Conservation (phyloP, 805 yeast species). For the Kuraishia molischiana region DNA sequence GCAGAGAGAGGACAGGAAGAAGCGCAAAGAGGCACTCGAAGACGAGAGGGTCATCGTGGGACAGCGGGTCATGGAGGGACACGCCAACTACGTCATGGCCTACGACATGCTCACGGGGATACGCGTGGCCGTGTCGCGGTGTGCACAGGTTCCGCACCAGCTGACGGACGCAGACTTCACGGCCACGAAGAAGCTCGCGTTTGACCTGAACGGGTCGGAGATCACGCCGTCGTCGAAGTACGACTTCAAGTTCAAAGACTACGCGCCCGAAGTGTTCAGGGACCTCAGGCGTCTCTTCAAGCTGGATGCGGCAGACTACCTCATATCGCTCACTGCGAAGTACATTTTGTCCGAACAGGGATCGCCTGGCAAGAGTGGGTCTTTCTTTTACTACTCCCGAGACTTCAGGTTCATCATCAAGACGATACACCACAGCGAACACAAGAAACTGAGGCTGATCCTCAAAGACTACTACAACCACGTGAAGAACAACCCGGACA, state of each 20-base stretch:
- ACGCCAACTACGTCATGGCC: slow-evolving; percentile 86
- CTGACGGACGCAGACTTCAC: slow-evolving; percentile 63
- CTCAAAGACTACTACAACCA: slow-evolving; percentile 72
- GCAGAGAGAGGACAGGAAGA: slow-evolving; percentile 32
- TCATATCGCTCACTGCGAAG: slow-evolving; percentile 86
- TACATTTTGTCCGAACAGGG: slow-evolving; percentile 86
- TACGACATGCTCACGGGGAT: slow-evolving; percentile 97
- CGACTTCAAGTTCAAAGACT: slow-evolving; percentile 95
- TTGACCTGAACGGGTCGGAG: slow-evolving; percentile 81
- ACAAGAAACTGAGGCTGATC: slow-evolving; percentile 66
- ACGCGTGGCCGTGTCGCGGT: slow-evolving; percentile 86
- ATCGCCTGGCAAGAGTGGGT: slow-evolving; percentile 95
- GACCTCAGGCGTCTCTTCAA: slow-evolving; percentile 74
- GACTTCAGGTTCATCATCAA: slow-evolving; percentile 93
- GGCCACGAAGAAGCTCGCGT: slow-evolving; percentile 69
- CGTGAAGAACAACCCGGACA: slow-evolving; percentile 76
- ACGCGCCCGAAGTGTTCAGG: slow-evolving; percentile 88
- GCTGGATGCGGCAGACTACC: slow-evolving; percentile 91
- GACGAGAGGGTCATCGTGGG: slow-evolving; percentile 63
- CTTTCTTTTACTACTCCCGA: slow-evolving; percentile 89
- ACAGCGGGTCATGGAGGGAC: slow-evolving; percentile 84
- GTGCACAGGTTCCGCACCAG: slow-evolving; percentile 76
- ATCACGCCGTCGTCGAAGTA: slow-evolving; percentile 89
- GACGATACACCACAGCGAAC: slow-evolving; percentile 91
- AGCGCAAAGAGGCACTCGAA: slow-evolving; percentile 28